Evolutionary conservation across 1,139 yeast genomes (phyloP).

Genomic region (Suhomyces taliae): DNA sequence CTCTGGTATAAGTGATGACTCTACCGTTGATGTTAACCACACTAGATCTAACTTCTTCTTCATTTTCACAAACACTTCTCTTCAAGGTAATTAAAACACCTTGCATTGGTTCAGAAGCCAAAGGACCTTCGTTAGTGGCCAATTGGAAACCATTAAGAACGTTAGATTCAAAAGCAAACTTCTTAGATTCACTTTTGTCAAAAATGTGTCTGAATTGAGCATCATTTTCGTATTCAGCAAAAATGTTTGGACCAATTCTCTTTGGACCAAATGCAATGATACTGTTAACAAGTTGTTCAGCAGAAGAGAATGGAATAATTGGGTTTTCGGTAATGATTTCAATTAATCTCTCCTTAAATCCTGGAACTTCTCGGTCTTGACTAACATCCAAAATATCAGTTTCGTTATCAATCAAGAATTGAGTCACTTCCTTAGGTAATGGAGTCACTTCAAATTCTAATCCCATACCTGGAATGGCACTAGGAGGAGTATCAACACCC

Average conservation of each 20-base stretch:
- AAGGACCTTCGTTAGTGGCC: conserved; percentile 82
- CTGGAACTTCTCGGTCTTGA: conserved; percentile 19
- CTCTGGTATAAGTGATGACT: conserved; percentile 71
- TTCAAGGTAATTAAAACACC: conserved; percentile 63
- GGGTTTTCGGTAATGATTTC: conserved; percentile 28
- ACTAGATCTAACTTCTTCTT: conserved; percentile 31
- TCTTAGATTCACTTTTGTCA: conserved; percentile 15
- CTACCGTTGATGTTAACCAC: conserved; percentile 59
- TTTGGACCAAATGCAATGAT: conserved; percentile 78
- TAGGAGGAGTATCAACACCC: conserved; percentile 11
- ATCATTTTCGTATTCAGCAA: conserved; percentile 52
- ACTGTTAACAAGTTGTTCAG: conserved; percentile 36
- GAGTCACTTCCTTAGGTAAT: conserved; percentile 51
- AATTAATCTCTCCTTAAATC: conserved; percentile 31
- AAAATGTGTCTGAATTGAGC: conserved; percentile 35
- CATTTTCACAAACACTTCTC: conserved; percentile 25
- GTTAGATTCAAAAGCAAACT: conserved; percentile 61
- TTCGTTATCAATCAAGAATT: conserved; percentile 52
- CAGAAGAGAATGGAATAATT: conserved; percentile 19
- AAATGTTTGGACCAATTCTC: conserved; percentile 71
- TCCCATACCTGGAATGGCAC: conserved; percentile 43
- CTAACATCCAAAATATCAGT: conserved; percentile 26
- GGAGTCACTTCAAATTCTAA: conserved; percentile 56
- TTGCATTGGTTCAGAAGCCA: conserved; percentile 84
- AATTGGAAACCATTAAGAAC: conserved; percentile 82